Base-by-base conservation (phyloP, 805 yeast species). In the Candida ulmi region DNA sequence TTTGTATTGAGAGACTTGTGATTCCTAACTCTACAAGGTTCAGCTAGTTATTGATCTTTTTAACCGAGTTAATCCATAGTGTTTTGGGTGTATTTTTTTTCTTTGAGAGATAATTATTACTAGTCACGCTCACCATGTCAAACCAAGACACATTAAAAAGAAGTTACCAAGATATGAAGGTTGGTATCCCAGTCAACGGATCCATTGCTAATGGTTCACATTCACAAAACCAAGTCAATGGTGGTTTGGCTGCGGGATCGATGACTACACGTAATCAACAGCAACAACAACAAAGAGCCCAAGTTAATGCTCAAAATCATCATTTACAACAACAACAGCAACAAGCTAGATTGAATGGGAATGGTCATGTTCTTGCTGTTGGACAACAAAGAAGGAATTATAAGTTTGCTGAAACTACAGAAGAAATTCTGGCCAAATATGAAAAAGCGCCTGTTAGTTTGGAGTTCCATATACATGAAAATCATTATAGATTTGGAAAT, bases 391-490 rank as follows among this genome's bases (percentile, higher is more conserved):
- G 67, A 49, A 66, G 71, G 33, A 65, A 61, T 21, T 72, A 72
- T 52, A 72, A 76, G 35, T 83, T 82, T 52, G 78, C 83, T 11
- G 87, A 84, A 51, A 78, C 88, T 9, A 65, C 83, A 17, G 83
- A 77, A 42, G 86, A 81, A 36, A 71, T 93, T 8, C 61, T 93
- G 50, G 76, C 77, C 43, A 90, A 88, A 58, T 90, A 81, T 58
- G 80, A 82, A 48, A 76, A 77, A 41, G 75, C 74, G 44, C 84
- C 91, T 9, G 83, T 96, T 8, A 84, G 95, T 30, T 63, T 91
- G 43, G 95, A 80, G 47, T 81, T 91, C 52, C 97, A 91, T 54
- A 88, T 91, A 18, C 90, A 86, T 61, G 93, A 88, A 51, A 88
- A 87, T 41, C 95, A 90, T 62, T 91, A 80, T 60, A 75, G 95